Evolutionary conservation across 192 early-diverging fungal species (phyloP), one percentile per base, ranked within the genome.

Genomic region (Funneliformis mosseae): DNA sequence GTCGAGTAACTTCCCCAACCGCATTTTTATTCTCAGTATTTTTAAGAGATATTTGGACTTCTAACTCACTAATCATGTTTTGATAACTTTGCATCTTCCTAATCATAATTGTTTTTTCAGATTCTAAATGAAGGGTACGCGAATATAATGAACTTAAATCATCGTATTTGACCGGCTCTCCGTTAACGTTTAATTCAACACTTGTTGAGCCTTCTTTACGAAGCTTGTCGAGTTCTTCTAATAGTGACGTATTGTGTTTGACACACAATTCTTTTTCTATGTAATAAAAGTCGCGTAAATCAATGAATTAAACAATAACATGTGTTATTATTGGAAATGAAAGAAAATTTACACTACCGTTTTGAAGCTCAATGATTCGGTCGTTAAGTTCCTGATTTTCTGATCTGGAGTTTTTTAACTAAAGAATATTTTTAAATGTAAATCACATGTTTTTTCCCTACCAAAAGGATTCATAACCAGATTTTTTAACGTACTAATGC

Each of bases 181-280:
- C 68, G 38, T 9, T 39, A 41, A 41, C 18, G 21, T 41, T 39
- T 10, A 12, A 18, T 0, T 41, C 18, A 41, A 39, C 21, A 42
- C 16, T 70, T 7, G 41, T 33, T 18, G 38, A 12, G 9, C 68
- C 41, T n/a, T 39, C 68, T 64, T 64, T 64, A n/a, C 38, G 68
- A 38, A 70, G 18, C 39, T 70, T 39, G 10, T 70, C 39, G 21
- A 70, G 8, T 43, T 70, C 38, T n/a, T 39, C 38, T n/a, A 70
- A 41, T 16, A 70, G 21, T 70, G 38, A 8, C 5, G 39, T 41
- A 5, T 70, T 70, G 10, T 70, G 68, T 9, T 70, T 70, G n/a
- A 70, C 21, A 39, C 39, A 70, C 8, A 41, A n/a, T 70, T 70
- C 68, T 42, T 70, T 70, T 23, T 70, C 68, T 70, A 43, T 33